A percentile compares a stretch with the other conserved stretches of the same genome.
phyloP scores from a whole-genome alignment of 495 filamentous ascomycete genomes.

The Penicillium chermesinum region DNA sequence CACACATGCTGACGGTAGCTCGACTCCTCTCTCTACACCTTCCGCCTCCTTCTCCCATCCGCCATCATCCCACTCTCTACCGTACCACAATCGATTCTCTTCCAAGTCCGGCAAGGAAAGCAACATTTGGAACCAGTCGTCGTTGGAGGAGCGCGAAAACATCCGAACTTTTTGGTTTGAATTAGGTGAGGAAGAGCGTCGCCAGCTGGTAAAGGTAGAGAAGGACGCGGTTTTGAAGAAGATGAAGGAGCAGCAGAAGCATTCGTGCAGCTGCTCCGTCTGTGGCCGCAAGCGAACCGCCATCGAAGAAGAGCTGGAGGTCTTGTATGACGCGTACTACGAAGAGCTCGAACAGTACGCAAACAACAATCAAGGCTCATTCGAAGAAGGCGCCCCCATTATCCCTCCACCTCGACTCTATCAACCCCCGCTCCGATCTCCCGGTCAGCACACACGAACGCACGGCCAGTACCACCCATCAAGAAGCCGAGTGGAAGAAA shows the following conservation, averaged over 20 bases:
- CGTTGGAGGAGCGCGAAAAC: slow-evolving; percentile 85
- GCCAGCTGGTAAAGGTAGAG: slow-evolving; percentile 93
- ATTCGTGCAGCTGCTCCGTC: slow-evolving; percentile 96
- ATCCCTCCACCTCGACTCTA: slow-evolving; percentile 58
- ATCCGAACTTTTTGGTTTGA: slow-evolving; percentile 99
- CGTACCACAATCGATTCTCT: slow-evolving; percentile 25
- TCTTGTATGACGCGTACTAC: slow-evolving; percentile 99
- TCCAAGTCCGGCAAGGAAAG: slow-evolving; percentile 57
- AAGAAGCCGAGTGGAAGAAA: slow-evolving; percentile 53
- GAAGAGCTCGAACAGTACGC: slow-evolving; percentile 97
- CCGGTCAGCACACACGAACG: slow-evolving; percentile 39
- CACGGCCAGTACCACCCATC: slow-evolving; percentile 48
- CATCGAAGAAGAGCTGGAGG: slow-evolving; percentile 97
- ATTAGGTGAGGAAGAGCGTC: slow-evolving; percentile 88
- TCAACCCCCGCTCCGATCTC: slow-evolving; percentile 38
- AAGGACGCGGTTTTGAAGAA: slow-evolving; percentile 97
- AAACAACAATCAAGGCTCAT: slow-evolving; percentile 71
- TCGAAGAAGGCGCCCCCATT: slow-evolving; percentile 55
- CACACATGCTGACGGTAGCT: slow-evolving; percentile 32
- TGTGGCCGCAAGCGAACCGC: slow-evolving; percentile 95
- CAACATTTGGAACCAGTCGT: slow-evolving; percentile 92
- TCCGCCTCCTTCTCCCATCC: slow-evolving; percentile 40
- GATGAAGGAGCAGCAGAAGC: slow-evolving; percentile 99
- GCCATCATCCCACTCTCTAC: slow-evolving; percentile 28
- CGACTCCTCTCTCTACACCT: slow-evolving; percentile 38